Conservation (phyloP, 805 yeast species). For the Candida odintsovae region DNA sequence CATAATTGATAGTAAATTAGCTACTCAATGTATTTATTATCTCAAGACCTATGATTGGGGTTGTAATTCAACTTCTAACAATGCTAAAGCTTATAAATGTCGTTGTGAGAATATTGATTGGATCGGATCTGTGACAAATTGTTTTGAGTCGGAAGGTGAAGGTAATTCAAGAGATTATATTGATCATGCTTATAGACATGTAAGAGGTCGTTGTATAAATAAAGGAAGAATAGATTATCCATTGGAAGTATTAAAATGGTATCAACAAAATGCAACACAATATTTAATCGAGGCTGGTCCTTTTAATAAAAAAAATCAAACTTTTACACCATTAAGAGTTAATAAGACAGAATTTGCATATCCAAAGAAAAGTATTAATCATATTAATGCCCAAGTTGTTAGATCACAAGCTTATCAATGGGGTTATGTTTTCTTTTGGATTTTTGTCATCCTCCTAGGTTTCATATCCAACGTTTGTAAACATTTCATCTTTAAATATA, state of each 20-base stretch:
- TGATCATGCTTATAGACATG: conserved; percentile 35
- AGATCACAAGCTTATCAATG: conserved; percentile 39
- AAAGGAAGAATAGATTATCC: conserved; percentile 31
- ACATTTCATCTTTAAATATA: conserved; percentile 22
- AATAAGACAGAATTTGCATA: conserved; percentile 27
- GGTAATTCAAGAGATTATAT: conserved; percentile 19
- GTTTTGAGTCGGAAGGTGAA: conserved; percentile 31
- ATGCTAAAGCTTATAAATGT: conserved; percentile 31
- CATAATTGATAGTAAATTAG: conserved; percentile 32
- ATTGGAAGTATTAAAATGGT: conserved; percentile 27
- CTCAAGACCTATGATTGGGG: conserved; percentile 37
- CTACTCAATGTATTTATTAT: conserved; percentile 37
- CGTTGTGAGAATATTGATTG: conserved; percentile 37
- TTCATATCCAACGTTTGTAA: conserved; percentile 25
- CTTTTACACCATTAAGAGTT: conserved; percentile 29
- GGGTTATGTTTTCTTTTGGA: conserved; percentile 42
- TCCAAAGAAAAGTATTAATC: conserved; percentile 30
- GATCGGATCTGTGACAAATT: conserved; percentile 38
- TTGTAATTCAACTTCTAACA: conserved; percentile 30
- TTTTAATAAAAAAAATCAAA: conserved; percentile 18
- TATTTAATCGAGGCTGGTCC: conserved; percentile 27
- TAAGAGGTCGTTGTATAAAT: conserved; percentile 29
- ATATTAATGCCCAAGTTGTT: conserved; percentile 30
- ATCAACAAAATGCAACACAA: conserved; percentile 30
- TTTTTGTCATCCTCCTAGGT: conserved; percentile 26